phyloP scores from a whole-genome alignment of 345 rosid species.

The Eucalyptus curtisii region DNA sequence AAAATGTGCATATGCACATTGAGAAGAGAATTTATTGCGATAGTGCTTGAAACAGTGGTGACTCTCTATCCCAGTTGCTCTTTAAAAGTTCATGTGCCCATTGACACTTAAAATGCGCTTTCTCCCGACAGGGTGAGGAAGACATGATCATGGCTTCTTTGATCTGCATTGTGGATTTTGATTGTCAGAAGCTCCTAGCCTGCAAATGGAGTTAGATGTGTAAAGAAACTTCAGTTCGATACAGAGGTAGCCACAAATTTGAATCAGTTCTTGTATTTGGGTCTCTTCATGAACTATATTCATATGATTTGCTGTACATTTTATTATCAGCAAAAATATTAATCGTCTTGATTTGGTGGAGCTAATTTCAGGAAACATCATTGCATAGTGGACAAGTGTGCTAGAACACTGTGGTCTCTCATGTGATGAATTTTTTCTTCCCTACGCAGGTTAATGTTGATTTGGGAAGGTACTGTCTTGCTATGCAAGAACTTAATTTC shows the following conservation, averaged over 20 bases:
- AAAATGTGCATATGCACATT: too few species aligned
- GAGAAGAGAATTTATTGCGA: too few species aligned
- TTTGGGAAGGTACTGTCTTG: slow-evolving; percentile 8
- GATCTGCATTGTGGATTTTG: too few species aligned
- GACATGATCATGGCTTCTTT: too few species aligned
- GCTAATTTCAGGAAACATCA: neutral
- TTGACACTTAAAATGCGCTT: too few species aligned
- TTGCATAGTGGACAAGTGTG: neutral
- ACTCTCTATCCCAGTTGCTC: too few species aligned
- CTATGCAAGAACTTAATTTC: slow-evolving; percentile 12
- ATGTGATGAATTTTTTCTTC: neutral
- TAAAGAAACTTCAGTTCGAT: slow-evolving; percentile 74
- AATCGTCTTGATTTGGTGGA: neutral
- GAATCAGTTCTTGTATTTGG: neutral
- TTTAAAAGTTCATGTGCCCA: too few species aligned
- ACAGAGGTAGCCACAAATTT: slow-evolving; percentile 49
- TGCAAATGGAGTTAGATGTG: slow-evolving; percentile 50
- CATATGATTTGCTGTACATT: neutral
- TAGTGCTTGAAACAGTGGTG: too few species aligned
- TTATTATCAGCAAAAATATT: neutral
- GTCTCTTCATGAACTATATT: neutral
- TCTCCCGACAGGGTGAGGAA: too few species aligned
- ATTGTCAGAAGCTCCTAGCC: too few species aligned
- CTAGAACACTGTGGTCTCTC: neutral
- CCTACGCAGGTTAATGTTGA: slow-evolving; percentile 35